Evolutionary conservation across 1,284 basidiomycete species (phyloP).

Genomic region (Leccinum griseonigrum): DNA sequence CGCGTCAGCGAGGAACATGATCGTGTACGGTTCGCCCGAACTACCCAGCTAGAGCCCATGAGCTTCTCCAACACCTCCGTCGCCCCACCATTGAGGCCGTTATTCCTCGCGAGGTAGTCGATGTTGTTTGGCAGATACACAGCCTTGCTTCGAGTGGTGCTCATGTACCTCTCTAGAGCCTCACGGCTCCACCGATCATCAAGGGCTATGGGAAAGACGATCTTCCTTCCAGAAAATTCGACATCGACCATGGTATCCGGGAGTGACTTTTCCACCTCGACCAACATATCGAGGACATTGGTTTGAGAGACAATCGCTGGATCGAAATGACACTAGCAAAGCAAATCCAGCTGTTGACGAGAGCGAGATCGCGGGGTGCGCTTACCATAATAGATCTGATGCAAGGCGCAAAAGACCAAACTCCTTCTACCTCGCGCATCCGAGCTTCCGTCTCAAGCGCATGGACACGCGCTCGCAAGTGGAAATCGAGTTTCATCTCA

Average conservation of each 20-base stretch:
- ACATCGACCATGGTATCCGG: slow-evolving; percentile 41
- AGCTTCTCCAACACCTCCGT: slow-evolving; percentile 46
- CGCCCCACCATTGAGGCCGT: slow-evolving; percentile 48
- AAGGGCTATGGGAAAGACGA: slow-evolving; percentile 62
- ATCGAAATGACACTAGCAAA: slow-evolving; percentile 49
- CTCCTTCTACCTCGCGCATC: slow-evolving; percentile 33
- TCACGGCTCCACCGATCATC: slow-evolving; percentile 59
- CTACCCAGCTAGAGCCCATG: slow-evolving; percentile 49
- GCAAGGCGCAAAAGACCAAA: slow-evolving; percentile 50
- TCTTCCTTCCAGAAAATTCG: slow-evolving; percentile 48
- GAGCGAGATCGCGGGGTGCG: not conserved
- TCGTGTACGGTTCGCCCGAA: slow-evolving; percentile 5
- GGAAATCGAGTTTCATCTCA: slow-evolving; percentile 47
- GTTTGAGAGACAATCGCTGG: slow-evolving; percentile 39
- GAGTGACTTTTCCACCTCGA: slow-evolving; percentile 38
- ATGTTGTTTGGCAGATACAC: slow-evolving; percentile 70
- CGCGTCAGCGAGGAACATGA: slow-evolving; percentile 1
- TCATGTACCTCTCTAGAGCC: slow-evolving; percentile 58
- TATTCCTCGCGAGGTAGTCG: slow-evolving; percentile 64
- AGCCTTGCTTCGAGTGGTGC: slow-evolving; percentile 51
- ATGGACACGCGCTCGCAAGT: slow-evolving; percentile 53
- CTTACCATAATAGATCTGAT: slow-evolving; percentile 56
- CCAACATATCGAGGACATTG: slow-evolving; percentile 40
- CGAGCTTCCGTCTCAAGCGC: slow-evolving; percentile 48
- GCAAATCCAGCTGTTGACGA: not conserved